These are phyloP conservation scores for Penicillium sclerotigenum DNA, from an alignment of 2,329 filamentous ascomycete species.

Conservation along the genomic window DNA sequence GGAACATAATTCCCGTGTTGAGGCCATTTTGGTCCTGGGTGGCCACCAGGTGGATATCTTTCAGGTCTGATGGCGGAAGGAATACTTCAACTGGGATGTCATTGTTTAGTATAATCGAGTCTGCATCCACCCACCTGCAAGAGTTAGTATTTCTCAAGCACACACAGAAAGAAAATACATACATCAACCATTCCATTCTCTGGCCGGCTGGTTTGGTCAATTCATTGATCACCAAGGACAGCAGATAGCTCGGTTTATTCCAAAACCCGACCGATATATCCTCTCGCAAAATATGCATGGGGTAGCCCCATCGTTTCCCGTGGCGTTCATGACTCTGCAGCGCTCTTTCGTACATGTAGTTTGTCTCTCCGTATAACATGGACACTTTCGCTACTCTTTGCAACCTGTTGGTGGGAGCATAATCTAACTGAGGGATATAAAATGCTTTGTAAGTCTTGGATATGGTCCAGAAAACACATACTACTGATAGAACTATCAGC, in stretches of 20 bases:
- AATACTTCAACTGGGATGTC: slow-evolving; percentile 35
- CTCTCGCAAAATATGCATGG: slow-evolving; percentile 34
- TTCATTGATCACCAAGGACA: slow-evolving; percentile 33
- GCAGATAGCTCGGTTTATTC: slow-evolving; percentile 35
- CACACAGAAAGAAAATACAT: slow-evolving; percentile 1
- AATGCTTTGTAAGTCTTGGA: not conserved
- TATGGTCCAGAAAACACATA: not conserved
- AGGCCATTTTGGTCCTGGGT: slow-evolving; percentile 34
- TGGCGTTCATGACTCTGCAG: slow-evolving; percentile 36
- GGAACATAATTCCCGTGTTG: slow-evolving; percentile 35
- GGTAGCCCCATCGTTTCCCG: slow-evolving; percentile 35
- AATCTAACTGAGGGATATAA: not conserved
- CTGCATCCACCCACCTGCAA: slow-evolving; percentile 34
- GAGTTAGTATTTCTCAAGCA: not conserved
- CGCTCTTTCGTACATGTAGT: slow-evolving; percentile 36
- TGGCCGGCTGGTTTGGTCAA: slow-evolving; percentile 30
- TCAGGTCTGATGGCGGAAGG: slow-evolving; percentile 30
- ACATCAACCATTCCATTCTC: slow-evolving; percentile 39
- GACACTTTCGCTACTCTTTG: slow-evolving; percentile 32
- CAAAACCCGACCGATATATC: slow-evolving; percentile 34
- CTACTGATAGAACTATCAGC: not conserved
- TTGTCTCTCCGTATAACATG: slow-evolving; percentile 33
- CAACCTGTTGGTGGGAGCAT: not conserved
- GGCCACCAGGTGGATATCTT: slow-evolving; percentile 31
- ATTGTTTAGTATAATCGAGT: slow-evolving; percentile 35